Percentiles rank a stretch among this genome's conserved stretches.
phyloP scores from a whole-genome alignment of 345 rosid species.

The Fremontodendron californicum region DNA sequence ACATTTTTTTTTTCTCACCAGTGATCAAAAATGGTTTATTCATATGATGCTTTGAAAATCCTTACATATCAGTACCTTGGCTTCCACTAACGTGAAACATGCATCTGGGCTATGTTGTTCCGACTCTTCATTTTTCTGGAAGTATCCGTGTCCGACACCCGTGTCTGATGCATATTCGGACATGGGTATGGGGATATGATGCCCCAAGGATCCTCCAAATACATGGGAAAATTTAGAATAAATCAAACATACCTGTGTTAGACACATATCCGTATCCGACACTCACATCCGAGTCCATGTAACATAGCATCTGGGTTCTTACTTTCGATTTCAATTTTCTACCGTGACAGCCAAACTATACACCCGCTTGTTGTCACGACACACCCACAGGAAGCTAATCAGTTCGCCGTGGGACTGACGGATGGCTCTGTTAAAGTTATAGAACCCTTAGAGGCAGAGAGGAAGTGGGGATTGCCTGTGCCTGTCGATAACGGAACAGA shows the following conservation, averaged over 20 bases:
- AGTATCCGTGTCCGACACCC: no score
- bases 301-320: neutral
- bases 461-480: constrained; percentile 50
- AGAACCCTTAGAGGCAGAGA: constrained; percentile 56
- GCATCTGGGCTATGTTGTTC: no score
- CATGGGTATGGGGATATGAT: no score
- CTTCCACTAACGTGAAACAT: neutral
- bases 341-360: constrained; percentile 26
- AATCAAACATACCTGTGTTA: no score
- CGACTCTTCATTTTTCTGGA: no score
- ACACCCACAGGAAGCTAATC: constrained; percentile 71
- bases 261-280: no score
- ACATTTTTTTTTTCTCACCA: neutral
- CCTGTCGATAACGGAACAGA: constrained; percentile 43
- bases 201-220: no score
- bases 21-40: neutral
- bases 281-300: no score
- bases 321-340: neutral
- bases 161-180: no score
- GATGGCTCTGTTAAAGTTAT: constrained; percentile 61
- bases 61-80: neutral
- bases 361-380: constrained; percentile 57
- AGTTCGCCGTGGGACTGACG: constrained; percentile 58
- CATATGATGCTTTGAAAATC: neutral
- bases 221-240: no score